Conservation (phyloP, 148 eudicot species). For the Dysphania ambrosioides region DNA sequence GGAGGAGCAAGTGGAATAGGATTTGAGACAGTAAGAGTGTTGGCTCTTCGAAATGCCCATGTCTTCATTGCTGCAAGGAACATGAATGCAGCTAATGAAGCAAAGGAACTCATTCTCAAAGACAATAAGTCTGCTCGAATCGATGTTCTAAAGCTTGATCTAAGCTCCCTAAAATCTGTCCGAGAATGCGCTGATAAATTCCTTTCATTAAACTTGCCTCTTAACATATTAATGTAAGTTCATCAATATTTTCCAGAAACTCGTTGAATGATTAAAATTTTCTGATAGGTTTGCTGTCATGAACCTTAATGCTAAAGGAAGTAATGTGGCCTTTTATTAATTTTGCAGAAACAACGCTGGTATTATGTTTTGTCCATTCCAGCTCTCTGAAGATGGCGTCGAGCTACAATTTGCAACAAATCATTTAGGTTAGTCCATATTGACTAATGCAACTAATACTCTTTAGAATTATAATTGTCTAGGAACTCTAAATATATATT, state of each 20-base stretch:
- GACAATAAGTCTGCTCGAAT: conserved; percentile 45
- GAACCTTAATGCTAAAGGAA: not conserved
- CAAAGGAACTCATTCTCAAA: conserved; percentile 51
- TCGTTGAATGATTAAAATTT: not conserved
- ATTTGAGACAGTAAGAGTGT: conserved; percentile 69
- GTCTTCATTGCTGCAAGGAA: conserved; percentile 75
- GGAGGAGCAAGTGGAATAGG: conserved; percentile 96
- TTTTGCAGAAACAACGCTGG: conserved; percentile 89
- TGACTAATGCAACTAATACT: too few species aligned
- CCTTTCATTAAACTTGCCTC: conserved; percentile 56
- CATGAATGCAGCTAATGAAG: conserved; percentile 60
- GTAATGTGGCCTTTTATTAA: not conserved
- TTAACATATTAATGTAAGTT: conserved; percentile 69
- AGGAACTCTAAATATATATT: too few species aligned
- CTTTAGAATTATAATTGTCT: too few species aligned
- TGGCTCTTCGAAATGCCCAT: conserved; percentile 63
- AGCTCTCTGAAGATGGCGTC: conserved; percentile 73
- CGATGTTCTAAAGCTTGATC: conserved; percentile 59
- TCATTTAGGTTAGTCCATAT: conserved; percentile 59
- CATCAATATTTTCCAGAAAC: not conserved
- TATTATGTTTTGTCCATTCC: conserved; percentile 76
- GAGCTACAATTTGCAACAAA: conserved; percentile 91
- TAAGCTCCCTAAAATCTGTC: conserved; percentile 53
- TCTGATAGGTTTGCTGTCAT: not conserved
- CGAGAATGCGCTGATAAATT: conserved; percentile 50